A percentile compares a stretch with the other conserved stretches of the same genome.
Conservation (phyloP, 495 filamentous ascomycete genomes). For the Cladorrhinum samala region DNA sequence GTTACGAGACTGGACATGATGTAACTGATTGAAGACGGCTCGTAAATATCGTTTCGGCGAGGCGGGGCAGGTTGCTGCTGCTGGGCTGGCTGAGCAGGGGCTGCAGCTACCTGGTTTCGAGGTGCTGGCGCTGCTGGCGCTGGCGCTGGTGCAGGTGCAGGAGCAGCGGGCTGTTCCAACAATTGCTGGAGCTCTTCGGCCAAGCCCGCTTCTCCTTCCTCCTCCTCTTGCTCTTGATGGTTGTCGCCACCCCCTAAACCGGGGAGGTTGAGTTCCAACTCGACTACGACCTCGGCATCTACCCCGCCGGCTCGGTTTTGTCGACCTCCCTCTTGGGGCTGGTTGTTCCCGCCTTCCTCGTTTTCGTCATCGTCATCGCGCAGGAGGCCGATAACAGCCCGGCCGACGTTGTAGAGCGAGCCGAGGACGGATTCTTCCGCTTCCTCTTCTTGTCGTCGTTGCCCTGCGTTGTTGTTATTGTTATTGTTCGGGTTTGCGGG, state of each 20-base stretch:
- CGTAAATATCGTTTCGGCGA: neutral
- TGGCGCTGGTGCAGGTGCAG: no score
- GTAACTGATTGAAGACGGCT: neutral
- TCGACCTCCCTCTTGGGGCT: slow-evolving; percentile 7
- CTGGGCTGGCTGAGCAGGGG: no score
- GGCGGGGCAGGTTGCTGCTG: no score
- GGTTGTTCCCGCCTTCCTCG: neutral
- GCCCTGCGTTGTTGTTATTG: neutral
- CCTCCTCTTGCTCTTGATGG: slow-evolving; percentile 30
- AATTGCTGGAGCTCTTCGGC: slow-evolving; percentile 18
- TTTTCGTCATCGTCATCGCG: slow-evolving; percentile 17
- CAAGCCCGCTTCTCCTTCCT: slow-evolving; percentile 24
- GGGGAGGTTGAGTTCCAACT: slow-evolving; percentile 36
- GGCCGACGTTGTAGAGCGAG: slow-evolving; percentile 11
- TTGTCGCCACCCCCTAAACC: slow-evolving; percentile 34
- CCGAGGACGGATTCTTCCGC: slow-evolving; percentile 10
- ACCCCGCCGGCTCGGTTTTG: slow-evolving; percentile 16
- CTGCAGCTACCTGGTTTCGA: neutral
- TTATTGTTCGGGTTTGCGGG: no score
- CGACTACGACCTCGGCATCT: slow-evolving; percentile 39
- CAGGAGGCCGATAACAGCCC: slow-evolving; percentile 8
- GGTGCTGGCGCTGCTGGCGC: no score
- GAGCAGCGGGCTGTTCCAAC: no score
- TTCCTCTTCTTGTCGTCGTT: slow-evolving; percentile 1
- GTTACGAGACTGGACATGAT: neutral